Percentiles rank a stretch among this genome's conserved stretches.
phyloP scores from a whole-genome alignment of 768 basidiomycete species.

The Kwoniella sp. region DNA sequence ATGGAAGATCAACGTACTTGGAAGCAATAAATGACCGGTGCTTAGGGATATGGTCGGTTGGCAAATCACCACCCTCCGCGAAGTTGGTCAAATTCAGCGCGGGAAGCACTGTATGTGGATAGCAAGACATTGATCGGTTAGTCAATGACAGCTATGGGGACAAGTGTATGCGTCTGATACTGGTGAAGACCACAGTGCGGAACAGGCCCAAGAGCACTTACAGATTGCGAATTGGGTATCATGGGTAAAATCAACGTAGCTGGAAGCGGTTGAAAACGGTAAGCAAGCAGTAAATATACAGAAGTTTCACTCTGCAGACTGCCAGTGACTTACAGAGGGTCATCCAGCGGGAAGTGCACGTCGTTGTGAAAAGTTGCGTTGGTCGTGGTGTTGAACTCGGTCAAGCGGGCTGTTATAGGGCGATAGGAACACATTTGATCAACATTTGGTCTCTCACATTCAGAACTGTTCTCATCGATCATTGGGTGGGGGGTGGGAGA shows the following conservation, averaged over 20 bases:
- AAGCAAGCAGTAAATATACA: too few species aligned
- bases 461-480: too few species aligned
- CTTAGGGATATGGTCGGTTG: constrained; percentile 53
- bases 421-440: not conserved
- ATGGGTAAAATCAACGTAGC: constrained; percentile 59
- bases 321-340: constrained; percentile 41
- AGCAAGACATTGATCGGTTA: too few species aligned
- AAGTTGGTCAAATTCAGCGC: constrained; percentile 56
- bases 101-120: constrained; percentile 51
- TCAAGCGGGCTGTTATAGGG: constrained; percentile 48
- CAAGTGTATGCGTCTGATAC: too few species aligned
- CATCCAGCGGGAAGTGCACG: constrained; percentile 51
- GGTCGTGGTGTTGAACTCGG: constrained; percentile 69
- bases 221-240: constrained; percentile 49
- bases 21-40: constrained; percentile 68
- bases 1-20: constrained; percentile 54
- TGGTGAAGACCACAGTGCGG: too few species aligned
- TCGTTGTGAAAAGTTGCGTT: constrained; percentile 77
- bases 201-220: constrained; percentile 12
- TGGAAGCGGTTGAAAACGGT: constrained; percentile 1
- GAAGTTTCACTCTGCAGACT: not conserved
- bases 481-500: not conserved
- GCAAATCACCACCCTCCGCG: constrained; percentile 49
- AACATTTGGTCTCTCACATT: too few species aligned
- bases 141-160: too few species aligned